Evolutionary conservation across 2,329 filamentous ascomycete genomes (phyloP).

Genomic region (Lachnellula hyalina): DNA sequence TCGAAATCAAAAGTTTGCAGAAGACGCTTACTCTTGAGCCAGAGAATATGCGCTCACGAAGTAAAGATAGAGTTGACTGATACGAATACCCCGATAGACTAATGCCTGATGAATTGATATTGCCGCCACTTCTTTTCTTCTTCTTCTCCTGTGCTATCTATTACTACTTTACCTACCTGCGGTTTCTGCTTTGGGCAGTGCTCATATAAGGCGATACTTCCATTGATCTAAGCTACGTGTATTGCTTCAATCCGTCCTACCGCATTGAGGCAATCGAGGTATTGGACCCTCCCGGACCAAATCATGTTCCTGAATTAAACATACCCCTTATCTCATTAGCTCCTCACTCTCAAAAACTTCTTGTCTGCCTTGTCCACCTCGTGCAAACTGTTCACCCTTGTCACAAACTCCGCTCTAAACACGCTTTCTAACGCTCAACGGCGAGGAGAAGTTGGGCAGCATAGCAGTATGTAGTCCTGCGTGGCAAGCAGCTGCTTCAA

Average conservation of each 20-base stretch:
- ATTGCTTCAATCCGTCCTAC: not conserved
- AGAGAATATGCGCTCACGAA: slow-evolving; percentile 15
- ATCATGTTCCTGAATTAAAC: not conserved
- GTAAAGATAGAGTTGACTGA: slow-evolving; percentile 27
- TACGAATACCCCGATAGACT: not conserved
- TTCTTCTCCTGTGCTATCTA: not conserved
- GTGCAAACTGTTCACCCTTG: not conserved
- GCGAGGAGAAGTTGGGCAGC: not conserved
- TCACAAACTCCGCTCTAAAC: not conserved
- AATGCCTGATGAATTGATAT: not conserved
- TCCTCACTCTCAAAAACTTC: not conserved
- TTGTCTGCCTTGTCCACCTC: not conserved
- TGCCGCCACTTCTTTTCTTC: not conserved
- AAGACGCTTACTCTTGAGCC: slow-evolving; percentile 8
- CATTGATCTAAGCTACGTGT: too few relatives aligned
- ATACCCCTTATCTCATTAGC: not conserved
- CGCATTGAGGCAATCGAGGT: not conserved
- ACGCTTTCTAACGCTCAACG: not conserved
- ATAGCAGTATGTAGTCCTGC: not conserved
- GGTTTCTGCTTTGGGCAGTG: not conserved
- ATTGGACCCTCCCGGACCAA: not conserved
- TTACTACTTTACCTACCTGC: not conserved
- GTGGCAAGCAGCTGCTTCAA: not conserved
- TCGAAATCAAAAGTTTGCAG: slow-evolving; percentile 36
- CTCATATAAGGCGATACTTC: not conserved